These are phyloP conservation scores for Plasmodium reichenowi DNA, from an alignment of 169 alveolate genomes.

Conservation along the genomic window DNA sequence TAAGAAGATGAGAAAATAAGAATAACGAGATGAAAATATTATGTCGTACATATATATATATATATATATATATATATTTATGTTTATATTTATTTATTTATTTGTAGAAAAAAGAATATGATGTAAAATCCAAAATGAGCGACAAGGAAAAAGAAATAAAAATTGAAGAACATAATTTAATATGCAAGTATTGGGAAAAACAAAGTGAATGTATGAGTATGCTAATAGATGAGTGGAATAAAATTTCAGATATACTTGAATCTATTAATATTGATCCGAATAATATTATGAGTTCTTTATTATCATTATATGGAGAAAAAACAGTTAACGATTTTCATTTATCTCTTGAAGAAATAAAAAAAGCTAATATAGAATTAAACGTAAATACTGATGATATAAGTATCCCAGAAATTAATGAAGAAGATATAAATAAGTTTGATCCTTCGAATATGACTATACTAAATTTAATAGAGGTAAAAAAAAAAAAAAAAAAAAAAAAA, in stretches of 20 bases:
- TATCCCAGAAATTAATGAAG: conserved; percentile 42
- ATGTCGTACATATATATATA: neutral
- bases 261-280: conserved; percentile 70
- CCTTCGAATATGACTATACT: conserved; percentile 46
- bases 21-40: neutral
- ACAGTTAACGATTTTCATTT: conserved; percentile 57
- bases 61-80: neutral
- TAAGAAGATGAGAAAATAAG: neutral
- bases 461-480: conserved; percentile 46
- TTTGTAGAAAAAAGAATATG: conserved; percentile 39
- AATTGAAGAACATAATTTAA: conserved; percentile 67
- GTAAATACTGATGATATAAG: conserved; percentile 56
- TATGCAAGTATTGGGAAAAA: conserved; percentile 66
- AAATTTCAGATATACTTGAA: conserved; percentile 66
- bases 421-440: conserved; percentile 35
- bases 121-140: conserved; percentile 48
- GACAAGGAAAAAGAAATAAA: conserved; percentile 71
- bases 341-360: conserved; percentile 46
- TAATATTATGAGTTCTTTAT: conserved; percentile 52
- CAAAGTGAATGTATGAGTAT: conserved; percentile 76
- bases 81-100: neutral
- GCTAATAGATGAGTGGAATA: conserved; percentile 73
- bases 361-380: conserved; percentile 59
- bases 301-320: conserved; percentile 65
- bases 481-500: conserved; percentile 1